Base-by-base conservation (phyloP, 106 monocot species). In the Dioscorea dumetorum region DNA sequence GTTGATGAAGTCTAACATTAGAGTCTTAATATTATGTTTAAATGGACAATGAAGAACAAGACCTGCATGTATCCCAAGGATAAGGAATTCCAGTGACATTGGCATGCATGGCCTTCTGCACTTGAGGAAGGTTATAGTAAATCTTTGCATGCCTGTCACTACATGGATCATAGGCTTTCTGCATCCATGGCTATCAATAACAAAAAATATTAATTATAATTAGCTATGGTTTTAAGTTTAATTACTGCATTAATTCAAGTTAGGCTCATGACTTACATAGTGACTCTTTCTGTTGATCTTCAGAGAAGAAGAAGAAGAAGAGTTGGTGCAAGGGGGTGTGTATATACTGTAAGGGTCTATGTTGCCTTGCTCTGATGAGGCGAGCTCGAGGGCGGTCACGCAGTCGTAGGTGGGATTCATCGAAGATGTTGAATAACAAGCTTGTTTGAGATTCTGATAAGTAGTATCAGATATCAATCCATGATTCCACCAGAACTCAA, bases 401-500 rank as follows among this genome's bases (percentile, higher is more conserved):
- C 95, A 97, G 4, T 71, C 84, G 18, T 76, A 34, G 0, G 91
- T 80, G 0, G 86, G 84, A 49, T 82, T 86, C 68, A 72, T 50
- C 1, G 79, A 68, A 2, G 62, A 66, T 33, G 81, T 70, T 13
- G 34, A 58, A n/a, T 76, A 64, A 32, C 97, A 97, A 4, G 67
- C 22, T 20, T 48, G 24, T 20, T 67, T 76, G 24, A 97, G 67
- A n/a, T 60, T 48, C 24, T 60, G 76, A 50, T 91, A 92, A 11
- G 88, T 85, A 12, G 64, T 34, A 50, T 91, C 91, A 7, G 91
- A 95, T 32, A 91, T 91, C 23, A 95, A 64, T 6, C 88, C 95
- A 62, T 95, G 95, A 77, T 78, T 91, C 95, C 95, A 95, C 88
- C 85, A 91, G 77, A 85, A 95, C 83, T 95, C 88, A 24, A 91